Conservation (phyloP, 1,284 basidiomycete species). For the Cryptococcus jaspeensis region DNA sequence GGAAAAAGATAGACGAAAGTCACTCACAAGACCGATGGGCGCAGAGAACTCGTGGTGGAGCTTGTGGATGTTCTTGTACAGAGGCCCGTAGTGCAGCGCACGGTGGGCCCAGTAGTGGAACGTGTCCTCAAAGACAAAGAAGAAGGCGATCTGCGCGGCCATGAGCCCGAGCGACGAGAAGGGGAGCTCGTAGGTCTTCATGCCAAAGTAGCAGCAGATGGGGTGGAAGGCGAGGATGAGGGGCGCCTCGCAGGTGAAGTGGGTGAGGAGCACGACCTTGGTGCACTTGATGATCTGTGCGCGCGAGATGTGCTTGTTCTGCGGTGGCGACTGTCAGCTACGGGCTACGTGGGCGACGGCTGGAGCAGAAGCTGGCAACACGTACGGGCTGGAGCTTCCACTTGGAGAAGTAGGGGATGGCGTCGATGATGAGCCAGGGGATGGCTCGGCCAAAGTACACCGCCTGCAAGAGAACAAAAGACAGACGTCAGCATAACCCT, state of each 20-base stretch:
- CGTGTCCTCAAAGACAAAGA: conserved; percentile 95
- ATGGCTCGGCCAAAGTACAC: conserved; percentile 96
- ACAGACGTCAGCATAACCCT: neutral
- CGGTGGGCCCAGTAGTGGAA: conserved; percentile 83
- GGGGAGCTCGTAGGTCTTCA: conserved; percentile 84
- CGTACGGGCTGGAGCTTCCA: conserved; percentile 87
- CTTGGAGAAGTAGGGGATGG: conserved; percentile 86
- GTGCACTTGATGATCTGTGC: conserved; percentile 95
- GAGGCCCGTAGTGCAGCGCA: conserved; percentile 79
- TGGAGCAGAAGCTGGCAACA: neutral
- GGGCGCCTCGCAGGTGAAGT: conserved; percentile 94
- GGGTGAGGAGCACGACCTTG: conserved; percentile 88
- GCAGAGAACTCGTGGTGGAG: conserved; percentile 96
- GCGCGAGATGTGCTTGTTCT: conserved; percentile 71
- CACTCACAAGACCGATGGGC: conserved; percentile 75
- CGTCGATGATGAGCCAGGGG: conserved; percentile 95
- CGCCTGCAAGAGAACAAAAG: conserved; percentile 56
- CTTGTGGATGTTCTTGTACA: conserved; percentile 99
- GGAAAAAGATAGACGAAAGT: neutral
- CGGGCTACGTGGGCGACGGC: neutral
- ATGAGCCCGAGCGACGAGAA: conserved; percentile 73
- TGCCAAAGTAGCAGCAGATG: conserved; percentile 81
- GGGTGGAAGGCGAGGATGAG: conserved; percentile 98
- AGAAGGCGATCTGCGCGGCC: conserved; percentile 77
- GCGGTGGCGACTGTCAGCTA: conserved; percentile 1